Conservation (phyloP, 1,284 basidiomycete genomes). For the Cerrena zonata region DNA sequence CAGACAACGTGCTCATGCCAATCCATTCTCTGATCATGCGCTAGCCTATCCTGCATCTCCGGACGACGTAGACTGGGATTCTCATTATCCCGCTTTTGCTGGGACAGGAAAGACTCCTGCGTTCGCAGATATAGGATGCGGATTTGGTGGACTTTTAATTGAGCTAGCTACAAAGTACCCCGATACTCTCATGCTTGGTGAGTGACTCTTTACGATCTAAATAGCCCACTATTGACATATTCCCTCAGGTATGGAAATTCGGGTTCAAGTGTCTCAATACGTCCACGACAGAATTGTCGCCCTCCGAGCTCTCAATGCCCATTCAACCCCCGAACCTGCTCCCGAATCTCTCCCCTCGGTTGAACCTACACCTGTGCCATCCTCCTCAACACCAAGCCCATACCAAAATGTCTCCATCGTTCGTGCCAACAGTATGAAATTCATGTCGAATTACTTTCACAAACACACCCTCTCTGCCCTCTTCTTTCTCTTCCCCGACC, state of each 20-base stretch:
- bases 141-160: constrained; percentile 92
- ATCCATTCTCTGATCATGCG: constrained; percentile 94
- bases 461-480: constrained; percentile 88
- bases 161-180: constrained; percentile 88
- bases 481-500: constrained; percentile 98
- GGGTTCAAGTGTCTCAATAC: constrained; percentile 93
- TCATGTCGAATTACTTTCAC: constrained; percentile 92
- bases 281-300: constrained; percentile 92
- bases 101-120: constrained; percentile 66
- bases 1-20: constrained; percentile 94
- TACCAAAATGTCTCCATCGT: constrained; percentile 94
- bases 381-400: constrained; percentile 35
- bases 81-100: constrained; percentile 77
- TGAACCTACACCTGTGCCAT: constrained; percentile 32
- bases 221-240: not conserved
- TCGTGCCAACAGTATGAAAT: constrained; percentile 98
- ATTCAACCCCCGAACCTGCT: not conserved
- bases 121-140: constrained; percentile 96
- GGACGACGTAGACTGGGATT: constrained; percentile 74
- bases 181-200: constrained; percentile 89
- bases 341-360: not conserved
- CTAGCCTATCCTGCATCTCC: constrained; percentile 88
- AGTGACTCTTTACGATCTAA: constrained; percentile 26
- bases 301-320: constrained; percentile 54
- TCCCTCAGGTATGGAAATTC: constrained; percentile 86